A percentile compares a stretch with the other conserved stretches of the same genome.
Conservation (phyloP, 2,329 filamentous ascomycete genomes). For the Nannizziopsis arthrosporioides region DNA sequence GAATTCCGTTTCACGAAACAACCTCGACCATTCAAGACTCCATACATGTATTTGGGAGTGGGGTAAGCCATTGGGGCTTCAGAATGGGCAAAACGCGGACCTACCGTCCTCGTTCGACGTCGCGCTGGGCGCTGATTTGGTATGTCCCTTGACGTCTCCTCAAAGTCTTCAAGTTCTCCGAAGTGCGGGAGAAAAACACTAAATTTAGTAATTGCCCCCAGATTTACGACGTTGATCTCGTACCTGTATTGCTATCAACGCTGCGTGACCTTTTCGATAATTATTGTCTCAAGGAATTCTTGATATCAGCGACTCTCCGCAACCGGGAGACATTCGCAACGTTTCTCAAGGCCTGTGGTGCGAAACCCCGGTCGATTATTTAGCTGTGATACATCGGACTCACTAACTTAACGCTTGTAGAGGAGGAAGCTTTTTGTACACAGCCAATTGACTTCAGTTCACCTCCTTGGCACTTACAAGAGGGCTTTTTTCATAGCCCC, state of each 20-base stretch:
- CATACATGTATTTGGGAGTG: slow-evolving; percentile 33
- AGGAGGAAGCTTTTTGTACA: slow-evolving; percentile 26
- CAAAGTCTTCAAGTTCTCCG: too few species aligned
- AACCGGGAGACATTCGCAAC: slow-evolving; percentile 51
- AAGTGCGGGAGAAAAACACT: slow-evolving; percentile 1
- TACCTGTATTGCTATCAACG: slow-evolving; percentile 47
- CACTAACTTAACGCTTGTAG: slow-evolving; percentile 18
- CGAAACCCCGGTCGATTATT: slow-evolving; percentile 20
- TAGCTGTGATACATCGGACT: background rate
- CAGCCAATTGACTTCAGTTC: slow-evolving; percentile 34
- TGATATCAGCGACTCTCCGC: slow-evolving; percentile 51
- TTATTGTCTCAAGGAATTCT: slow-evolving; percentile 40
- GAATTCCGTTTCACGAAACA: slow-evolving; percentile 28
- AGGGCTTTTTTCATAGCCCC: slow-evolving; percentile 38
- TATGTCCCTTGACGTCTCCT: slow-evolving; percentile 21
- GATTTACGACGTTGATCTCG: slow-evolving; percentile 51
- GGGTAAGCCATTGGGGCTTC: slow-evolving; percentile 24
- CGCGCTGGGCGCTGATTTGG: slow-evolving; percentile 34
- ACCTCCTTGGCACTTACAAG: slow-evolving; percentile 33
- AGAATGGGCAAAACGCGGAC: background rate
- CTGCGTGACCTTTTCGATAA: slow-evolving; percentile 46
- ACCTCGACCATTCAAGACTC: slow-evolving; percentile 18
- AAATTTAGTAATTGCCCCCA: slow-evolving; percentile 21
- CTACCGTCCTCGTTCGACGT: slow-evolving; percentile 20
- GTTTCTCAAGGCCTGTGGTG: slow-evolving; percentile 49